phyloP scores from a whole-genome alignment of 2,329 filamentous ascomycete species.

The Hypoxylon sp. region DNA sequence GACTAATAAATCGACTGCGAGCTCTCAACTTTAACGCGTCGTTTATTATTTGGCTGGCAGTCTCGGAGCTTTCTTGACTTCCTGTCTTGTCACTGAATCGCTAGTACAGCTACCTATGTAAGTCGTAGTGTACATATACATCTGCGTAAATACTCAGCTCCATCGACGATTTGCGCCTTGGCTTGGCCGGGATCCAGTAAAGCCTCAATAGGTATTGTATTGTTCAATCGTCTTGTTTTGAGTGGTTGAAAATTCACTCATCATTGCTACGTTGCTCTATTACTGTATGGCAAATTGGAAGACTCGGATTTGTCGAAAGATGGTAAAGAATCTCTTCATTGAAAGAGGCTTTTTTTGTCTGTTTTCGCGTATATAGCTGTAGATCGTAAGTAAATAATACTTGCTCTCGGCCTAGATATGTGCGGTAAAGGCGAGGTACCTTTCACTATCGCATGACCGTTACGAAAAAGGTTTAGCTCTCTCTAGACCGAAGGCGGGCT shows the following conservation, averaged over 20 bases:
- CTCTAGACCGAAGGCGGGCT: slow-evolving; percentile 25
- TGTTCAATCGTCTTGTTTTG: not conserved
- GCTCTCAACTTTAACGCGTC: slow-evolving; percentile 14
- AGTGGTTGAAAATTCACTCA: slow-evolving; percentile 39
- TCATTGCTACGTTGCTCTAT: slow-evolving; percentile 24
- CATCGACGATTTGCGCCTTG: slow-evolving; percentile 34
- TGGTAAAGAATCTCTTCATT: slow-evolving; percentile 13
- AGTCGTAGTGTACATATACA: slow-evolving; percentile 9
- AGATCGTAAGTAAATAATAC: slow-evolving; percentile 25
- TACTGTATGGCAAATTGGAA: slow-evolving; percentile 20
- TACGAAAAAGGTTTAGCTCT: slow-evolving; percentile 34
- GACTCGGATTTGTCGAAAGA: slow-evolving; percentile 19
- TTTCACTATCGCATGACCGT: slow-evolving; percentile 29
- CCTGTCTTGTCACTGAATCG: slow-evolving; percentile 24
- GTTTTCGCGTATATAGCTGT: slow-evolving; percentile 3
- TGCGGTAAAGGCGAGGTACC: slow-evolving; percentile 24
- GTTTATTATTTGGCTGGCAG: not conserved
- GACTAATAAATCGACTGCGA: not conserved
- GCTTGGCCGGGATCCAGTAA: slow-evolving; percentile 28
- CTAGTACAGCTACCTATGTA: slow-evolving; percentile 3
- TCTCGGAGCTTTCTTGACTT: not conserved
- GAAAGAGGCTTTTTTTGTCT: slow-evolving; percentile 28
- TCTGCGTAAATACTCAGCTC: slow-evolving; percentile 17
- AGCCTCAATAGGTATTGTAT: slow-evolving; percentile 6
- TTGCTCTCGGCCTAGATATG: slow-evolving; percentile 11